A percentile compares a stretch with the other conserved stretches of the same genome.
Evolutionary conservation across 305 asterid genomes (phyloP).

Genomic region (Rubia tinctorum): DNA sequence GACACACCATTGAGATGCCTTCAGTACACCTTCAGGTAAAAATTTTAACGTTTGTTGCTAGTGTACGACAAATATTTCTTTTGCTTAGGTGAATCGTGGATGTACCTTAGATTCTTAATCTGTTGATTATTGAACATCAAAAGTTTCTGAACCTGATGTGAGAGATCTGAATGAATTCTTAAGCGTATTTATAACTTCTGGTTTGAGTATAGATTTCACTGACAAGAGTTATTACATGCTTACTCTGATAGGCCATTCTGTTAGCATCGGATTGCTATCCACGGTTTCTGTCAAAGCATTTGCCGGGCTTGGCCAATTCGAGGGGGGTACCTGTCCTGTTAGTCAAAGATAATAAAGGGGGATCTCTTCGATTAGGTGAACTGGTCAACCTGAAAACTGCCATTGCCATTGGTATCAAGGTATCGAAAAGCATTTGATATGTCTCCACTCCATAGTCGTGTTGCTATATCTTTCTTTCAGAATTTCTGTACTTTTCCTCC

Average conservation of each 20-base stretch:
- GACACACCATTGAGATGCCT: conserved; percentile 23
- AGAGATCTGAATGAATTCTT: background rate
- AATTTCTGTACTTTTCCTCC: conserved; percentile 12
- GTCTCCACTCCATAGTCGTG: background rate
- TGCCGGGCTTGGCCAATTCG: conserved; percentile 67
- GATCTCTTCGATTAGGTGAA: conserved; percentile 78
- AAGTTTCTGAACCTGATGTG: background rate
- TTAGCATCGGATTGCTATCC: conserved; percentile 83
- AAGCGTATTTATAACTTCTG: conserved; percentile 4
- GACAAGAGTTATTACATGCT: background rate
- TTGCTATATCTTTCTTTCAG: background rate
- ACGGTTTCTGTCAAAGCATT: conserved; percentile 67
- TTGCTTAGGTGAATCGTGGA: no score
- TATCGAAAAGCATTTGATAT: conserved; percentile 8
- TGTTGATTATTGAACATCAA: background rate
- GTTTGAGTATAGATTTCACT: conserved; percentile 4
- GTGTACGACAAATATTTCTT: background rate
- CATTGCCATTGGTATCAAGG: conserved; percentile 83
- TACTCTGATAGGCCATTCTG: conserved; percentile 51
- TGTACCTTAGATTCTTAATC: background rate
- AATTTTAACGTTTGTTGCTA: conserved; percentile 2
- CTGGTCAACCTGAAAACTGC: conserved; percentile 74
- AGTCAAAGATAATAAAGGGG: conserved; percentile 59
- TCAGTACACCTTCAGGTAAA: conserved; percentile 58
- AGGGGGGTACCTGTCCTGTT: conserved; percentile 64